Evolutionary conservation across 2,329 filamentous ascomycete species (phyloP), one percentile per base, ranked within the genome.

Genomic region (Trichoderma sp.): DNA sequence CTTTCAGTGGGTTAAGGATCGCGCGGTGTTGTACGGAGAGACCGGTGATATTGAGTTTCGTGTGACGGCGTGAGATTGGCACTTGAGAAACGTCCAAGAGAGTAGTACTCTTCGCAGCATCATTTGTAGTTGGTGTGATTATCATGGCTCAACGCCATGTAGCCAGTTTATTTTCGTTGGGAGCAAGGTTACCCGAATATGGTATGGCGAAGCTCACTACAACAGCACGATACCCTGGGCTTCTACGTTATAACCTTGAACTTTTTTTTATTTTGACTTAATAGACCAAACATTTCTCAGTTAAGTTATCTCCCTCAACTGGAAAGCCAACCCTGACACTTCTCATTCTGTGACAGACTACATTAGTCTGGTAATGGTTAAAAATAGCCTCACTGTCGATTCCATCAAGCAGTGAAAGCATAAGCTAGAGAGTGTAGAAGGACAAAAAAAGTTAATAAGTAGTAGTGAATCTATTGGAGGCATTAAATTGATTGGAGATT

Each of bases 1-100:
- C 29, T 84, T 82, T 68, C 78, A 84, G 15, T 84, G 81, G 81
- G 70, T 81, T 0, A 73, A 70, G 9, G 79, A 84, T 71, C 73
- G 73, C 4, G 71, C 72, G 5, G 59, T 76, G 6, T 67, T 83
- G 45, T 81, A 82, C 69, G 78, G 79, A 2, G 64, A 75, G 32
- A 63, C 71, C 9, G 69, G 72, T 5, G 70, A 72, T 64, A 67
- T 75, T n/a, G 76, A 78, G 69, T 78, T 80, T 48, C 72, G 76
- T 15, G 70, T 78, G 45, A 39, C 61, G 17, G 13, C 12, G 29
- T 59, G 54, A 48, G 34, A n/a, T 12, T n/a, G 25, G 19, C 3
- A 17, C 10, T 4, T 54, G 34, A 17, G 17, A 39, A 10, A 5
- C 9, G 5, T 2, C 8, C 8, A 7, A n/a, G n/a, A 13, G n/a